Evolutionary conservation across 2,329 filamentous ascomycete genomes (phyloP), one percentile per base, ranked within the genome.

Genomic region (Claviceps sp.): DNA sequence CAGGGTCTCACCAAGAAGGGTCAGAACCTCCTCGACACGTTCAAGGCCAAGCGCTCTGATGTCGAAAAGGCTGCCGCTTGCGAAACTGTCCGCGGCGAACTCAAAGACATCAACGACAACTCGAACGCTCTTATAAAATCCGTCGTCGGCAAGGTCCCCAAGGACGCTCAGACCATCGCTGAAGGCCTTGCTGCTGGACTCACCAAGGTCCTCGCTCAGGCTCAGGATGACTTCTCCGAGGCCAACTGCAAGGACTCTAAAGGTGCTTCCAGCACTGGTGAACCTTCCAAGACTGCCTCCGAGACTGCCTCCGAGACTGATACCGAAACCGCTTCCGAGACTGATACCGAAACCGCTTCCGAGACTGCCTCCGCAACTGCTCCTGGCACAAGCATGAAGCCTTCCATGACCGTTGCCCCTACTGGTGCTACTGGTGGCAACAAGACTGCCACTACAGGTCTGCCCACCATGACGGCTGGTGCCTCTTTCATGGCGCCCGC

Each of bases 1-100:
- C 51, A 54, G 48, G 44, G 11, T 26, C 60, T 66, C 11, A 61
- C 64, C 54, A 54, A 54, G 30, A 57, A 61, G 51, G 59, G 57
- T 11, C 55, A 59, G 57, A 41, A 47, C 45, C 61, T 66, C 1
- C 54, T 58, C 47, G 54, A 53, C 18, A 55, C 59, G 52, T 59
- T 66, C 53, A 56, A 60, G 50, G 43, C 52, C 47, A 60, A 61
- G 58, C 61, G 62, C 56, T n/a, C 53, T n/a, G 52, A 54, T 14
- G 52, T 66, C 47, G 49, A 65, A 52, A 57, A 62, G 52, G 62
- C 61, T 30, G 57, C 56, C 49, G 59, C 62, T 4, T 66, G 64
- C 57, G 54, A 52, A 20, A 53, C 57, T 41, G 58, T 63, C 45
- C 57, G 58, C 48, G 24, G 55, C n/a, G 53, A 62, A 51, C 51